Evolutionary conservation across 2,329 filamentous ascomycete genomes (phyloP), one percentile per base, ranked within the genome.

Genomic region (Pseudopyrenochaeta lycopersici): DNA sequence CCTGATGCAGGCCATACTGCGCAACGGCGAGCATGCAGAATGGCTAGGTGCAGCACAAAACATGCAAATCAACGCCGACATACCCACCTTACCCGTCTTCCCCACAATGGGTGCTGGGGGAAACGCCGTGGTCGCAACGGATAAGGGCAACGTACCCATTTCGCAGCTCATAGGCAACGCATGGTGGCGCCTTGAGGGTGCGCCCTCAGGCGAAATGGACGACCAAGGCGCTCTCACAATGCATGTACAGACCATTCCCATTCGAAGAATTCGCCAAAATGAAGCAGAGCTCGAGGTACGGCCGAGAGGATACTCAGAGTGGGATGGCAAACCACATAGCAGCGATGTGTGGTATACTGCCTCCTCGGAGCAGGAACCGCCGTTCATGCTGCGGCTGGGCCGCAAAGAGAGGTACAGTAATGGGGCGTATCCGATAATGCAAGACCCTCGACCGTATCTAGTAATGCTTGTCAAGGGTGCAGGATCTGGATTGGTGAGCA

Each of bases 1-100:
- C 7, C 44, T 60, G 20, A 56, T 51, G 52, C 30, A 50, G 18
- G 52, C 41, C 3, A 17, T 50, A 9, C 20, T 54, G 12, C 17
- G 30, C 11, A 29, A 41, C 11, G 52, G 52, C 6, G 33, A 33
- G 30, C 30, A 39, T 7, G 52, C 52, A 12, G 46, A 54, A n/a
- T 54, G 52, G 52, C 30, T 54, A 4, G 46, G 46, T 20, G 30
- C 27, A 36, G 52, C 52, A 18, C 52, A 46, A 12, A 27, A 20
- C 32, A 42, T 54, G 46, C 46, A 41, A 15, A 35, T 54, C 40
- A 41, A 46, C 18, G 14, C 29, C 2, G 46, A 54, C 10, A 50
- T 54, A 15, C 20, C 44, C 15, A 50, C 41, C 4, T 17, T 54
- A 12, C 52, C 52, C 5, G 20, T 27, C n/a, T 48, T 54, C 27